A percentile compares a stretch with the other conserved stretches of the same genome.
Evolutionary conservation across 768 basidiomycete genomes (phyloP).

Genomic region (Mycena sanguinolenta): DNA sequence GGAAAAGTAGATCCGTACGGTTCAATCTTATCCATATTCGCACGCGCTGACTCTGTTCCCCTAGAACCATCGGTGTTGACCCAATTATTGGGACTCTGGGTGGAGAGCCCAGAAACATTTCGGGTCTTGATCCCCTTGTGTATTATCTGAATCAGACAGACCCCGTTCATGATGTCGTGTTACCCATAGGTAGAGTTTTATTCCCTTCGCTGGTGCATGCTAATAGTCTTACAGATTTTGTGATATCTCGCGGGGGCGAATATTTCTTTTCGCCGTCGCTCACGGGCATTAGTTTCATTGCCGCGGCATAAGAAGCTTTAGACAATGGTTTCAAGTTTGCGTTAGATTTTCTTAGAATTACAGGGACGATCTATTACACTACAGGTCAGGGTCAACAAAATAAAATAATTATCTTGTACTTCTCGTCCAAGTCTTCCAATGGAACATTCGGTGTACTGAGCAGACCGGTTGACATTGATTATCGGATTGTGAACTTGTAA

Average conservation of each 20-base stretch:
- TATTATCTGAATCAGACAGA: constrained; percentile 26
- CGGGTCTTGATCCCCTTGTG: constrained; percentile 32
- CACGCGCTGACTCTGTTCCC: not conserved
- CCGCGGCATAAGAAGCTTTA: not conserved
- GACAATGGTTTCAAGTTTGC: too few relatives aligned
- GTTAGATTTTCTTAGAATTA: constrained; percentile 2
- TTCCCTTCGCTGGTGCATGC: not conserved
- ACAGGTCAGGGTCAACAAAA: too few relatives aligned
- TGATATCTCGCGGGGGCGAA: constrained; percentile 31
- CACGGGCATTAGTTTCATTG: constrained; percentile 23
- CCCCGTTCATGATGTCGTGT: constrained; percentile 23
- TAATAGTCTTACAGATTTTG: constrained; percentile 20
- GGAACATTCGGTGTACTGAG: too few relatives aligned
- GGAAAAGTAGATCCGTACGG: constrained; percentile 33
- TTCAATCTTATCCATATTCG: not conserved
- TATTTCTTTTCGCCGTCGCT: constrained; percentile 35
- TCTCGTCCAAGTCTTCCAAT: too few relatives aligned
- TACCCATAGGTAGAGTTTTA: constrained; percentile 19
- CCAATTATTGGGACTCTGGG: constrained; percentile 12
- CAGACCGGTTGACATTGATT: too few relatives aligned
- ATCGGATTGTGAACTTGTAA: too few relatives aligned
- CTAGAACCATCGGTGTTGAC: constrained; percentile 34
- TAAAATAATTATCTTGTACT: too few relatives aligned
- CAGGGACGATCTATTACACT: too few relatives aligned
- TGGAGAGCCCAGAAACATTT: constrained; percentile 26